These are phyloP conservation scores for Adansonia rubrostipa DNA, from an alignment of 441 rosid genomes.

Conservation along the genomic window DNA sequence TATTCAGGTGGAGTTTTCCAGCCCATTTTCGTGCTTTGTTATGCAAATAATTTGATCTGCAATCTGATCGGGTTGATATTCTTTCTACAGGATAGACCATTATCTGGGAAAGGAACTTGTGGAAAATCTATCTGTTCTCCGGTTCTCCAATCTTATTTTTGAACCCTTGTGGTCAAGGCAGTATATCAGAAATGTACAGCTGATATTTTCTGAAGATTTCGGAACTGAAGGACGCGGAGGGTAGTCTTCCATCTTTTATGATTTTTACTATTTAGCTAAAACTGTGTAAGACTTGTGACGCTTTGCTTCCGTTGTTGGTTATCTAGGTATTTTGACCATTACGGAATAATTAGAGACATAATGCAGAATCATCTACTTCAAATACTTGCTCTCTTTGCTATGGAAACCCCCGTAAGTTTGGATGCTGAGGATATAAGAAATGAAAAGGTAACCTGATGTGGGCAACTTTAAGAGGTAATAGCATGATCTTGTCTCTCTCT, in stretches of 20 bases:
- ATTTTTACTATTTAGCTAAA: background rate
- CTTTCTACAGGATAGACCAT: slow-evolving; percentile 83
- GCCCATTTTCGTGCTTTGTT: slow-evolving; percentile 18
- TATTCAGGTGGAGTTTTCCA: slow-evolving; percentile 68
- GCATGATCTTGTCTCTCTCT: background rate
- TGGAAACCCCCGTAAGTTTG: slow-evolving; percentile 98
- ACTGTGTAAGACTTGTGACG: background rate
- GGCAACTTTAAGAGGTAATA: background rate
- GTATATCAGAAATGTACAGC: slow-evolving; percentile 85
- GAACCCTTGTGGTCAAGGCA: slow-evolving; percentile 97
- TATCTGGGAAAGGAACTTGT: slow-evolving; percentile 97
- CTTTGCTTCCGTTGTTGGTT: slow-evolving; percentile 11
- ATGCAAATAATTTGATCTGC: slow-evolving; percentile 10
- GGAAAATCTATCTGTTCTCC: slow-evolving; percentile 91
- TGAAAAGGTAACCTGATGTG: slow-evolving; percentile 63
- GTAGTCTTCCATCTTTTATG: slow-evolving; percentile 45
- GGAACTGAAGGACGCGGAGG: slow-evolving; percentile 99
- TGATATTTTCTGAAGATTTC: slow-evolving; percentile 96
- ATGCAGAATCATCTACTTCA: slow-evolving; percentile 99
- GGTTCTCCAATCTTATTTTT: slow-evolving; percentile 93
- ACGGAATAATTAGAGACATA: slow-evolving; percentile 94
- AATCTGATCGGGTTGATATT: slow-evolving; percentile 34
- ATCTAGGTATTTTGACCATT: slow-evolving; percentile 86
- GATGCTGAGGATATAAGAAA: slow-evolving; percentile 97
- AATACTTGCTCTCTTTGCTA: slow-evolving; percentile 90